These are phyloP conservation scores for Blastosporella zonata DNA, from an alignment of 1,284 basidiomycete species.

Conservation along the genomic window DNA sequence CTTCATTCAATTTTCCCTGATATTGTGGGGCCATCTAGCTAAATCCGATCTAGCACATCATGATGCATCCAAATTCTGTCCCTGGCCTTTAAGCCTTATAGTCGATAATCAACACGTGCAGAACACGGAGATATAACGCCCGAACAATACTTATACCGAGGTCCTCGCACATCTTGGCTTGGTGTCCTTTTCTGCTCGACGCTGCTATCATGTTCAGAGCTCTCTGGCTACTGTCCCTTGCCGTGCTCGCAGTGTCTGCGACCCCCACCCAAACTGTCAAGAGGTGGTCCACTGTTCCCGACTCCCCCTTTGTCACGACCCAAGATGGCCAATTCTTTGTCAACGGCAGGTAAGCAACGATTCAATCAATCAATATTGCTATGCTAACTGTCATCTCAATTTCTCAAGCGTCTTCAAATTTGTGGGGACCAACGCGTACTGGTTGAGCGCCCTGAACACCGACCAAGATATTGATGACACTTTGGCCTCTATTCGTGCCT, in stretches of 20 bases:
- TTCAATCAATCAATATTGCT: not conserved
- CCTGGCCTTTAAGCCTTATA: not conserved
- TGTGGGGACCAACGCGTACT: constrained; percentile 67
- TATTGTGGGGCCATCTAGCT: constrained; percentile 1
- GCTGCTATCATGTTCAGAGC: constrained; percentile 28
- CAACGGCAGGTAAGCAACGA: constrained; percentile 46
- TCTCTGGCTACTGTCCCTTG: constrained; percentile 28
- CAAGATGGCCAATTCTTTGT: constrained; percentile 43
- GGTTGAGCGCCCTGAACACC: constrained; percentile 55
- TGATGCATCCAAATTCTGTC: not conserved
- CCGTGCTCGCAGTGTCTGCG: constrained; percentile 28
- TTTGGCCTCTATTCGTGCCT: constrained; percentile 51
- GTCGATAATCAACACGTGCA: constrained; percentile 17
- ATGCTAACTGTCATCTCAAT: not conserved
- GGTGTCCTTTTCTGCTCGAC: constrained; percentile 19
- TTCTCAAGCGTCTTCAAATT: constrained; percentile 46
- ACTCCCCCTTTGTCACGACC: constrained; percentile 39
- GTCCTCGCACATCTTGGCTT: constrained; percentile 17
- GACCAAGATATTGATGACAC: constrained; percentile 57
- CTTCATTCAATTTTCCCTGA: no score
- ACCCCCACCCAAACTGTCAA: constrained; percentile 23
- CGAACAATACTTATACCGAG: constrained; percentile 13
- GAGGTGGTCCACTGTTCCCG: constrained; percentile 18
- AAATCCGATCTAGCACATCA: constrained; percentile 6
- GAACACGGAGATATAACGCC: constrained; percentile 13